phyloP scores from a whole-genome alignment of 768 basidiomycete species.

The Lactifluus piperatus region DNA sequence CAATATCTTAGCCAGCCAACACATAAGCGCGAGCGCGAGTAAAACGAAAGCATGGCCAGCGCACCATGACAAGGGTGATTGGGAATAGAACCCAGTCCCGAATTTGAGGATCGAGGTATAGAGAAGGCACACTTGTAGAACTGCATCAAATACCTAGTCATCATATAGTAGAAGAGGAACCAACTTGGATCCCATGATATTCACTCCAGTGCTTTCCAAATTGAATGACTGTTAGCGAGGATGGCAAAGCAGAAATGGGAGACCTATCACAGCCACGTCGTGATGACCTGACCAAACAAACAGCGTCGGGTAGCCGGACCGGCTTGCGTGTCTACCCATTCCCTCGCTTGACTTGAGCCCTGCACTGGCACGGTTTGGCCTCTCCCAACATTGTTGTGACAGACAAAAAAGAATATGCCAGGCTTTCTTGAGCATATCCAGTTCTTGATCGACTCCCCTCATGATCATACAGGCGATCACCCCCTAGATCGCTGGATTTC shows the following conservation, averaged over 20 bases:
- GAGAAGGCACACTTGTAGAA: constrained; percentile 30
- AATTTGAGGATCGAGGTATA: constrained; percentile 92
- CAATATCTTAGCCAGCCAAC: constrained; percentile 50
- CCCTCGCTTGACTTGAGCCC: too few relatives aligned
- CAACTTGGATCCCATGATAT: constrained; percentile 14
- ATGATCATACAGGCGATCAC: constrained; percentile 11
- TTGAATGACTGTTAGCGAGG: neutral
- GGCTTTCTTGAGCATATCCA: constrained; percentile 14
- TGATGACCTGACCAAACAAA: neutral
- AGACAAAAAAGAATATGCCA: constrained; percentile 1
- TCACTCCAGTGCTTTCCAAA: neutral
- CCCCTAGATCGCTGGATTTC: constrained; percentile 14
- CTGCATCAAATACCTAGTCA: constrained; percentile 20
- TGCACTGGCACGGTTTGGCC: too few relatives aligned
- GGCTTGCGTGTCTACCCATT: too few relatives aligned
- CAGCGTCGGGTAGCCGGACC: neutral
- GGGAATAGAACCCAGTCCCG: constrained; percentile 93
- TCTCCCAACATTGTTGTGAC: too few relatives aligned
- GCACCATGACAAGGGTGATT: constrained; percentile 93
- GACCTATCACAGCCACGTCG: too few relatives aligned
- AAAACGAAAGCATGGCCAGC: constrained; percentile 20
- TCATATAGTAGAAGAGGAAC: constrained; percentile 10
- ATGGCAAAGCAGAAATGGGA: neutral
- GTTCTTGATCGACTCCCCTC: constrained; percentile 10
- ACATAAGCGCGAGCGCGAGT: neutral